phyloP scores from a whole-genome alignment of 139 green algal genomes.

The Closterium sp. region DNA sequence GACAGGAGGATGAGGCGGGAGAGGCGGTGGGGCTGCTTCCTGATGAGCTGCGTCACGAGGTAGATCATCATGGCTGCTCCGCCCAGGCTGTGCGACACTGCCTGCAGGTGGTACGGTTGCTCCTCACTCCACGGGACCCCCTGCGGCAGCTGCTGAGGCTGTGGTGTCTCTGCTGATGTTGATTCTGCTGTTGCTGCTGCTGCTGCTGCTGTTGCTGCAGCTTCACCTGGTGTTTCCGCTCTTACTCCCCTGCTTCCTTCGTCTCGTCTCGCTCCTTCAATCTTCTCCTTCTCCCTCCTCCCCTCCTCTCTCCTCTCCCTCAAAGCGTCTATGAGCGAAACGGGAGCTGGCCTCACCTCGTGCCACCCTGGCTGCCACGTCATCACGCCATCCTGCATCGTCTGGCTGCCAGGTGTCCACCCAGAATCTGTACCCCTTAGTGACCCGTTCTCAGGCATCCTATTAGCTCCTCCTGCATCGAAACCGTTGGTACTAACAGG shows the following conservation, averaged over 20 bases:
- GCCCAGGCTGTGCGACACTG: conserved; percentile 71
- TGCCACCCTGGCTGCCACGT: not conserved
- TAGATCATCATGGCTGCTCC: conserved; percentile 71
- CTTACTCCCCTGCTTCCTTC: not conserved
- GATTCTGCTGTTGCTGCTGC: not conserved
- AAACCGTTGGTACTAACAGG: not conserved
- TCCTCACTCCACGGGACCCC: conserved; percentile 13
- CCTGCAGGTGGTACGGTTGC: conserved; percentile 66
- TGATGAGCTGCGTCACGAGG: conserved; percentile 22
- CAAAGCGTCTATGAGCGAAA: not conserved
- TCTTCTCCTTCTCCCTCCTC: not conserved
- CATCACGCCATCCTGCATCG: not conserved
- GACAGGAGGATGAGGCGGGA: conserved; percentile 59
- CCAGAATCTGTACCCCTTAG: not conserved
- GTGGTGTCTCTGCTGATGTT: not conserved
- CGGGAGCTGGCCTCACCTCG: not conserved
- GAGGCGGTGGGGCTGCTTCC: conserved; percentile 49
- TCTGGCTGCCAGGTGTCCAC: not conserved
- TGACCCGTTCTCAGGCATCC: not conserved
- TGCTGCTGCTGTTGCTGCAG: not conserved
- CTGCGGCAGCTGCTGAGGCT: not conserved
- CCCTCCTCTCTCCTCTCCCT: not conserved
- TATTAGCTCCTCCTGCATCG: not conserved
- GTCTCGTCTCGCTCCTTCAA: not conserved
- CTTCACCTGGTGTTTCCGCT: not conserved